These are phyloP conservation scores for Syzygium grande DNA, from an alignment of 345 rosid species.

Conservation along the genomic window DNA sequence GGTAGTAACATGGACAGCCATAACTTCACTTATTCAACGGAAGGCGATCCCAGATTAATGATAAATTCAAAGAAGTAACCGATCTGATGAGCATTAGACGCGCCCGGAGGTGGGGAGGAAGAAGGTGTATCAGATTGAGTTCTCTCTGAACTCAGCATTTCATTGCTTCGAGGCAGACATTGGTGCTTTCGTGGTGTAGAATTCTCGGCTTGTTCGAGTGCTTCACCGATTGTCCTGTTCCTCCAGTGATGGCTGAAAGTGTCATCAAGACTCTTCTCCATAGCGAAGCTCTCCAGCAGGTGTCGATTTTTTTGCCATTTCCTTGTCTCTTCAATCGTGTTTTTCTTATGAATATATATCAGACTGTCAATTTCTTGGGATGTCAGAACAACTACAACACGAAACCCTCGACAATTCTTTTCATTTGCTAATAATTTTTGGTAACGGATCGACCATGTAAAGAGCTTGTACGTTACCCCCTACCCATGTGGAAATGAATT, in stretches of 20 bases:
- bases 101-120: not conserved
- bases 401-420: not conserved
- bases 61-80: not conserved
- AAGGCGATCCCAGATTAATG: not conserved
- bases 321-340: not conserved
- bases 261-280: constrained; percentile 11
- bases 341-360: not conserved
- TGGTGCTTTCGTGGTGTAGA: not conserved
- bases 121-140: not conserved
- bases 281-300: constrained; percentile 21
- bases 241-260: not conserved
- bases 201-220: not conserved
- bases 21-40: not conserved
- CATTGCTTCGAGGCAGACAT: not conserved
- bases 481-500: not conserved
- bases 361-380: not conserved
- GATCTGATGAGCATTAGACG: not conserved
- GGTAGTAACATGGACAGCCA: not conserved
- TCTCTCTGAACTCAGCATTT: not conserved
- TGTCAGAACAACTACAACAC: not conserved
- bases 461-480: not conserved
- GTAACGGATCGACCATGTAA: not conserved
- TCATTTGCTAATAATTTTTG: not conserved
- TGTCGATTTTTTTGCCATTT: not conserved
- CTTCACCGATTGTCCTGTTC: not conserved